Evolutionary conservation across 2,329 filamentous ascomycete species (phyloP).

Genomic region (Cytospora piceicola): DNA sequence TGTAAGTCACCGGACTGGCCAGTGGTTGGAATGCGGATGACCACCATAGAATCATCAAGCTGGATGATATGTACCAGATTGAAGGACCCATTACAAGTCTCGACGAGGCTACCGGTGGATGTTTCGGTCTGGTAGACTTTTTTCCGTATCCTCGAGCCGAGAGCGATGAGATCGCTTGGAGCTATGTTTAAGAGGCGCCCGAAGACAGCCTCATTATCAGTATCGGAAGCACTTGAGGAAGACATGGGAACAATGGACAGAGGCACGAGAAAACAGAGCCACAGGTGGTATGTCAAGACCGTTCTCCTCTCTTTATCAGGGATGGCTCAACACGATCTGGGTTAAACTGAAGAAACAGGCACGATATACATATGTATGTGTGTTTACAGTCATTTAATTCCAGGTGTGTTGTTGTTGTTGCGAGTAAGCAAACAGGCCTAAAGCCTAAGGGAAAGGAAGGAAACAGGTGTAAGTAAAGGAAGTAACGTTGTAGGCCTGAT

Average conservation of each 20-base stretch:
- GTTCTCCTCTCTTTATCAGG: not conserved
- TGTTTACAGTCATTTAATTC: no score
- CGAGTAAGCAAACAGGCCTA: no score
- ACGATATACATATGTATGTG: no score
- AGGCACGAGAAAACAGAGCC: not conserved
- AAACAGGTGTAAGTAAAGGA: no score
- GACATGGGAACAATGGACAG: not conserved
- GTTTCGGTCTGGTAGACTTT: not conserved
- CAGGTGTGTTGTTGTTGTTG: no score
- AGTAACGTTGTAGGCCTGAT: no score
- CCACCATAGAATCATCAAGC: not conserved
- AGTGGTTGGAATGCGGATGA: not conserved
- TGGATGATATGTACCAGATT: not conserved
- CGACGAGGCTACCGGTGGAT: no score
- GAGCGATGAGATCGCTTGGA: not conserved
- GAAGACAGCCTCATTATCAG: not conserved
- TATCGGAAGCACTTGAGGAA: not conserved
- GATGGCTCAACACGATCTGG: no score
- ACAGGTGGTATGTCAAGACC: no score
- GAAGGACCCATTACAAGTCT: not conserved
- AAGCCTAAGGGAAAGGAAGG: no score
- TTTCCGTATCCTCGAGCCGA: not conserved
- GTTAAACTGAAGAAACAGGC: no score
- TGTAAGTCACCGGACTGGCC: not conserved
- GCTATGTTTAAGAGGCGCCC: not conserved